Conservation (phyloP, 2,329 filamentous ascomycete species). For the Alternaria conjuncta region DNA sequence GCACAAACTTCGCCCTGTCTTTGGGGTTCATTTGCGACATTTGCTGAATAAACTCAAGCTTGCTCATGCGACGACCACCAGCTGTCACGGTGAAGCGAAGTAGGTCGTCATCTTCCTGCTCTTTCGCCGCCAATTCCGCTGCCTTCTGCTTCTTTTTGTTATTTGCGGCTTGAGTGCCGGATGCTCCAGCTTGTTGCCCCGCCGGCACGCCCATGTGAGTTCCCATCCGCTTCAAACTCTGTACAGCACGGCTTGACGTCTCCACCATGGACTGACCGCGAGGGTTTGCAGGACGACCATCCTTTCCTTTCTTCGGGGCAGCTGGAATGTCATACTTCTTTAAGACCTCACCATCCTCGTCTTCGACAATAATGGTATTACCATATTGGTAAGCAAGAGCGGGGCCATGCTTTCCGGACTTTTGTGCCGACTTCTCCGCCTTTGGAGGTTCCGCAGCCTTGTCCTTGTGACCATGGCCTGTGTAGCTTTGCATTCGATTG, state of each 20-base stretch:
- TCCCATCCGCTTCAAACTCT: conserved; percentile 60
- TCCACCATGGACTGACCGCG: conserved; percentile 42
- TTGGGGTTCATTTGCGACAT: conserved; percentile 75
- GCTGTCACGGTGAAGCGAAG: conserved; percentile 79
- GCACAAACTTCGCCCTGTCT: conserved; percentile 60
- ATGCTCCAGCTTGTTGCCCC: conserved; percentile 30
- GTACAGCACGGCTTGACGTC: conserved; percentile 48
- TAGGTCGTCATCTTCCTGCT: conserved; percentile 71
- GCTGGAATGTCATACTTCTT: conserved; percentile 80
- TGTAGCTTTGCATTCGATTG: conserved; percentile 56
- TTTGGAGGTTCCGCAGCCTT: conserved; percentile 36
- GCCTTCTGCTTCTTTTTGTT: conserved; percentile 33
- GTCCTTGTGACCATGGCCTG: conserved; percentile 51
- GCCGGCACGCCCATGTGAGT: conserved; percentile 56
- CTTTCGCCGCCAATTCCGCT: conserved; percentile 34
- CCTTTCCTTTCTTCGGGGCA: conserved; percentile 48
- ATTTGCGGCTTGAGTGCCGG: conserved; percentile 19
- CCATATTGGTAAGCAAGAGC: conserved; percentile 87
- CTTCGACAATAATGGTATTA: conserved; percentile 88
- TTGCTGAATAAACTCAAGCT: conserved; percentile 78
- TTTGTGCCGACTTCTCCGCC: conserved; percentile 43
- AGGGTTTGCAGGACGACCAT: conserved; percentile 31
- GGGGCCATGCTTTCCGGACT: conserved; percentile 63
- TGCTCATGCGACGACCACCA: conserved; percentile 76
- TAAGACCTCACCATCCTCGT: conserved; percentile 84